phyloP scores from a whole-genome alignment of 2,329 filamentous ascomycete genomes.

The Aspergillus cejpii region DNA sequence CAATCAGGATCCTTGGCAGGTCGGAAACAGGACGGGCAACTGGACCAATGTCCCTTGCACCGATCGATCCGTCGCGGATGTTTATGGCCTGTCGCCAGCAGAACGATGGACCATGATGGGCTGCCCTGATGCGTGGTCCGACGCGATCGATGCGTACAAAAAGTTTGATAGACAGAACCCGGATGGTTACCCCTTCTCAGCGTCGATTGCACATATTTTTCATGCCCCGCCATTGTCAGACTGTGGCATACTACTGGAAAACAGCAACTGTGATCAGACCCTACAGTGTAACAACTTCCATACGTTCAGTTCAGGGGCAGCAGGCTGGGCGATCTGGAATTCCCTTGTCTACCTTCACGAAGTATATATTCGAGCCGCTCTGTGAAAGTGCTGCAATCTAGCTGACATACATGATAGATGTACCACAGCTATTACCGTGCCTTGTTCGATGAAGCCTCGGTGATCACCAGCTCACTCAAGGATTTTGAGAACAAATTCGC shows the following conservation, averaged over 20 bases:
- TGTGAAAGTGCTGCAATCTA: too few relatives aligned
- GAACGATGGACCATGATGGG: background rate
- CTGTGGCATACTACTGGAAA: too few relatives aligned
- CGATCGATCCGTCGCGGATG: background rate
- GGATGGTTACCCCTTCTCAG: background rate
- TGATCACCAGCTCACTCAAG: slow-evolving; percentile 4
- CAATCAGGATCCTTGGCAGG: background rate
- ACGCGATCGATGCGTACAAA: too few relatives aligned
- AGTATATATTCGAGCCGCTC: background rate
- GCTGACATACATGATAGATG: background rate
- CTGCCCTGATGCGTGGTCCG: background rate
- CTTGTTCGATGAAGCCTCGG: too few relatives aligned
- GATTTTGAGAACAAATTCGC: slow-evolving; percentile 26
- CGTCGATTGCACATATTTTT: too few relatives aligned
- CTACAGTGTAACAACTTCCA: background rate
- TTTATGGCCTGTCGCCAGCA: background rate
- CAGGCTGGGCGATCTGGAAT: slow-evolving; percentile 1
- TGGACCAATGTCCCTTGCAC: background rate
- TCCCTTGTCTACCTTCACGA: slow-evolving; percentile 3
- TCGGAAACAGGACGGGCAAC: background rate
- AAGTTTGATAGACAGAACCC: background rate
- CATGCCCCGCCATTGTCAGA: too few relatives aligned
- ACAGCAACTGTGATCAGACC: background rate
- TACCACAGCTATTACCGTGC: too few relatives aligned
- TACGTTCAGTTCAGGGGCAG: background rate